Evolutionary conservation across 139 green algal genomes (phyloP), one percentile per base, ranked within the genome.

Genomic region (Mesotaenium endlicherianum): DNA sequence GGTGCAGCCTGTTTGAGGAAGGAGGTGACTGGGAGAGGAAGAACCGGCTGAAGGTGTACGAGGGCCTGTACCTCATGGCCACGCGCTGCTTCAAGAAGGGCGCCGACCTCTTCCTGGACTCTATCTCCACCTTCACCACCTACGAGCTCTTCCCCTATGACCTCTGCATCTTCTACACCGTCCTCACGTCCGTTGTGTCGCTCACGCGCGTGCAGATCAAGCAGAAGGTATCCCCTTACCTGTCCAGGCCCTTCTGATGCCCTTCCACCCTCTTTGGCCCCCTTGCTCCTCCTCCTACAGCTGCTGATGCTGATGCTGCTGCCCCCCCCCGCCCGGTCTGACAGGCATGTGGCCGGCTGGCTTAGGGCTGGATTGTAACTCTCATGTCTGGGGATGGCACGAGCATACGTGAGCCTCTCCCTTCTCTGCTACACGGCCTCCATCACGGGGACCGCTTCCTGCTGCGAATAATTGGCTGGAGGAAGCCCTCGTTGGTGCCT

Each of bases 21-120:
- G 95, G 90, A 2, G 96, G 94, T 1, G 97, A 99, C 92, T 99
- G 97, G 97, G 97, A 99, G 93, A 92, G 95, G 67, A 98, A 98
- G 85, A 99, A 99, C 91, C 93, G 94, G 64, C 93, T 99, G 71
- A 99, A 98, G 91, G 96, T 99, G 84, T 99, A 99, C 83, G 94
- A 99, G 83, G 94, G 93, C 0, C 74, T 98, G 20, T 94, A 94
- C 86, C 84, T 89, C 1, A 93, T 97, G 88, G 93, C 94, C 79
- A 94, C 86, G 1, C 89, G 97, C 0, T 87, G 97, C 85, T 96
- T 98, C 87, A 91, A 94, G 60, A 64, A 89, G 6, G 95, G 96
- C 3, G 93, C 94, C 0, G 82, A 92, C 57, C 92, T 98, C 36
- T 94, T 99, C 83, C 92, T 99, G 36, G 94, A 98, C 59, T 94